Evolutionary conservation across 257 asterid species (phyloP).

Genomic region (Primulina eburnea): DNA sequence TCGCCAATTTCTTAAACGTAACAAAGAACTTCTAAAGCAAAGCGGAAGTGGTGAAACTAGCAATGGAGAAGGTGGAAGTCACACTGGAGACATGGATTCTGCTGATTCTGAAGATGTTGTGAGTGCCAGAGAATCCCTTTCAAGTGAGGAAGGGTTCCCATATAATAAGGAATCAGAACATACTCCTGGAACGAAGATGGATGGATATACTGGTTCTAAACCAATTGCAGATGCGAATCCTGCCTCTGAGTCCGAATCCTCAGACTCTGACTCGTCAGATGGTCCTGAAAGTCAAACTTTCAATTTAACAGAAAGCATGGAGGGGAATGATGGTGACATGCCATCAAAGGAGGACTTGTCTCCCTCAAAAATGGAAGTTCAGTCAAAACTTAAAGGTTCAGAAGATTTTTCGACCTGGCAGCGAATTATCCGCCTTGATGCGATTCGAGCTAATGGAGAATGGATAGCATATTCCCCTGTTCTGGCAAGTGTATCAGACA

Average conservation of each 20-base stretch:
- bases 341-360: conserved; percentile 38
- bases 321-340: conserved; percentile 36
- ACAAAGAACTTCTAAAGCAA: conserved; percentile 29
- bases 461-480: conserved; percentile 59
- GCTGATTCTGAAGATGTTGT: conserved; percentile 67
- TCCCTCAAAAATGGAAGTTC: conserved; percentile 43
- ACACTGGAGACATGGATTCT: conserved; percentile 49
- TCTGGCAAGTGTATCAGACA: conserved; percentile 53
- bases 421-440: conserved; percentile 84
- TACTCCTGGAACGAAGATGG: conserved; percentile 31
- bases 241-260: conserved; percentile 57
- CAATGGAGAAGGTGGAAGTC: conserved; percentile 35
- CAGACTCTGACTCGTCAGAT: conserved; percentile 72
- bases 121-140: conserved; percentile 78
- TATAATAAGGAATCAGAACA: conserved; percentile 42
- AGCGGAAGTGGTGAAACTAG: conserved; percentile 39
- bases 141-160: conserved; percentile 62
- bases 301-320: conserved; percentile 48
- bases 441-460: conserved; percentile 78
- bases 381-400: conserved; percentile 42
- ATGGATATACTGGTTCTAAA: conserved; percentile 41
- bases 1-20: conserved; percentile 47
- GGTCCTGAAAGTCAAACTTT: conserved; percentile 72
- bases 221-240: conserved; percentile 40
- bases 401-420: conserved; percentile 87